Conservation (phyloP, 768 basidiomycete species). For the Trametes villosa region DNA sequence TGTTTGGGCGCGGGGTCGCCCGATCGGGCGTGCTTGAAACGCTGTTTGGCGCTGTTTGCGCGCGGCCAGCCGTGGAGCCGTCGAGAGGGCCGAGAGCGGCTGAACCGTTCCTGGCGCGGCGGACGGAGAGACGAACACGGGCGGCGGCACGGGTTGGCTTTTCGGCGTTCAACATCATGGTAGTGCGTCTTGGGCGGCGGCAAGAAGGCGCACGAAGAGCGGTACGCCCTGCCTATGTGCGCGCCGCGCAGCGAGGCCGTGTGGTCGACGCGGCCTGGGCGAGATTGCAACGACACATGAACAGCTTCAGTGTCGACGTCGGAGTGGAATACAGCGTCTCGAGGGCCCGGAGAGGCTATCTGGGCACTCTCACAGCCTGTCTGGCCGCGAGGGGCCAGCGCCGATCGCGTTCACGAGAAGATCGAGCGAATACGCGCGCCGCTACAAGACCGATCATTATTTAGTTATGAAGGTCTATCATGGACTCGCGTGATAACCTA, state of each 20-base stretch:
- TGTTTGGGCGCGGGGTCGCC: neutral
- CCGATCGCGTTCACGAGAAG: neutral
- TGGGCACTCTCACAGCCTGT: neutral
- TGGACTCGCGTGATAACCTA: neutral
- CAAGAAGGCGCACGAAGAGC: neutral
- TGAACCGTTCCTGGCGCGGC: neutral
- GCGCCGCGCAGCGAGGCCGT: neutral
- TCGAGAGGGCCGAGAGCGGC: neutral
- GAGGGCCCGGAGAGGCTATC: neutral
- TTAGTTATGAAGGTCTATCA: neutral
- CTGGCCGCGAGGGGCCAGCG: neutral
- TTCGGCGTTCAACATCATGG: neutral
- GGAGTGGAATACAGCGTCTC: neutral
- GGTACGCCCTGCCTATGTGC: constrained; percentile 3
- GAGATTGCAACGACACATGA: neutral
- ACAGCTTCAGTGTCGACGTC: neutral
- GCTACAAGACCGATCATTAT: neutral
- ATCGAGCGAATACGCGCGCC: neutral
- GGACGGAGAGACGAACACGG: neutral
- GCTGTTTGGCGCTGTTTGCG: neutral
- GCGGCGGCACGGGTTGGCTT: neutral
- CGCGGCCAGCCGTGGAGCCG: neutral
- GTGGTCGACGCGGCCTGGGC: neutral
- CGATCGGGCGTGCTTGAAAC: neutral
- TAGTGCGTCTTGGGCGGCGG: neutral